Evolutionary conservation across 257 asterid genomes (phyloP), one percentile per base, ranked within the genome.

Genomic region (Agastache rugosa): DNA sequence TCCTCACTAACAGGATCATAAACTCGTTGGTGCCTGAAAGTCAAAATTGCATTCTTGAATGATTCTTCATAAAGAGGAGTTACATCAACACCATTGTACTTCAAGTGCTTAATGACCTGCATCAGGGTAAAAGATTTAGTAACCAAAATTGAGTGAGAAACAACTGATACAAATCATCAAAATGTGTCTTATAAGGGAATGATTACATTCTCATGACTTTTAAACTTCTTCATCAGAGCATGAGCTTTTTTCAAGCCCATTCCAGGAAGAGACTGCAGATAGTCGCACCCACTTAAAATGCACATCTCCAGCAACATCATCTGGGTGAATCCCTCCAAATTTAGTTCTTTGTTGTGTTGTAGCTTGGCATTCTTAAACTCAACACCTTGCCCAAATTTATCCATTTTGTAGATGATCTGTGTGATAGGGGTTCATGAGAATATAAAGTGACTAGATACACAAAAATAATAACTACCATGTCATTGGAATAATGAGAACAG

Each of bases 391-490:
- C 99, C 99, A 82, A 88, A 92, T 81, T 92, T 94, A 82, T 94
- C 99, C 99, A 94, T 94, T 79, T 94, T 92, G 88, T 94, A 94
- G 74, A 94, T 92, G 77, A 94, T 85, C 99, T 94, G 92, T 61
- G 76, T 59, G 73, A 74, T 9, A 54, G 71, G 63, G 39, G 69
- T 73, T 74, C 17, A 69, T 39, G 45, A 71, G 66, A 71, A 73
- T 39, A 66, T 22, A 63, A 27, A 55, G 75, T 47, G 64, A 61
- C 11, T 1, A 19, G 45, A 37, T 48, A 45, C 75, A n/a, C 51
- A 35, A 55, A 61, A 15, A 35, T 16, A 53, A 44, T 48, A 44
- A 55, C 20, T 20, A 45, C 11, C 27, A 42, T 77, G 63, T n/a
- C 58, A 10, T 8, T 3, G 41, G 34, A 34, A 37, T 9, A 48